Evolutionary conservation across 1,139 yeast species (phyloP).

Genomic region (Blastobotrys serpentis): DNA sequence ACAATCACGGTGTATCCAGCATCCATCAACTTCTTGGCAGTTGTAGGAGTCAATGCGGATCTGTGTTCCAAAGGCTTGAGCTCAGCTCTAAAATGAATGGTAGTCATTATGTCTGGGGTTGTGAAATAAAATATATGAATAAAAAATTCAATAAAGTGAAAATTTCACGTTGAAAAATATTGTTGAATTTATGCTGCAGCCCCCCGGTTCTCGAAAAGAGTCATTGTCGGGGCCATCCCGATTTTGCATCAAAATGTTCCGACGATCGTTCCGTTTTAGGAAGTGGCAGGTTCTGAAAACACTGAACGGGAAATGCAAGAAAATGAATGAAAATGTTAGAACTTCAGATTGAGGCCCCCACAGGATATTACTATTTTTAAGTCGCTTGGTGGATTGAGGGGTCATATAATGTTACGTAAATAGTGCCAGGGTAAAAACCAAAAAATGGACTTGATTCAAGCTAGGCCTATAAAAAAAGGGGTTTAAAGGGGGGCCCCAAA

Average conservation of each 20-base stretch:
- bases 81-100: conserved; percentile 83
- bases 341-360: too few relatives aligned
- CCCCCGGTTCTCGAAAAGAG: neutral
- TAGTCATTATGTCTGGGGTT: conserved; percentile 20
- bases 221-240: neutral
- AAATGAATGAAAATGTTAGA: neutral
- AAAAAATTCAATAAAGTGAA: neutral
- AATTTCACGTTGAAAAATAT: neutral
- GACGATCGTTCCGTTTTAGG: neutral
- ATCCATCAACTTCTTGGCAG: conserved; percentile 77
- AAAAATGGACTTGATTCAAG: too few relatives aligned
- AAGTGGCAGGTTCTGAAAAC: too few relatives aligned
- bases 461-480: too few relatives aligned
- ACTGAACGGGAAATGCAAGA: neutral
- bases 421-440: too few relatives aligned
- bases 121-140: neutral
- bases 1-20: conserved; percentile 89
- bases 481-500: too few relatives aligned
- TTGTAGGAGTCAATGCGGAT: conserved; percentile 91
- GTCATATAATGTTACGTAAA: too few relatives aligned
- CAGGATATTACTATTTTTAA: too few relatives aligned
- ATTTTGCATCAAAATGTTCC: neutral
- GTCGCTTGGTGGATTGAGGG: too few relatives aligned
- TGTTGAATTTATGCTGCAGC: neutral
- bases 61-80: conserved; percentile 96